A percentile compares a stretch with the other conserved stretches of the same genome.
Conservation (phyloP, 768 basidiomycete species). For the Hysterangium stoloniferum region DNA sequence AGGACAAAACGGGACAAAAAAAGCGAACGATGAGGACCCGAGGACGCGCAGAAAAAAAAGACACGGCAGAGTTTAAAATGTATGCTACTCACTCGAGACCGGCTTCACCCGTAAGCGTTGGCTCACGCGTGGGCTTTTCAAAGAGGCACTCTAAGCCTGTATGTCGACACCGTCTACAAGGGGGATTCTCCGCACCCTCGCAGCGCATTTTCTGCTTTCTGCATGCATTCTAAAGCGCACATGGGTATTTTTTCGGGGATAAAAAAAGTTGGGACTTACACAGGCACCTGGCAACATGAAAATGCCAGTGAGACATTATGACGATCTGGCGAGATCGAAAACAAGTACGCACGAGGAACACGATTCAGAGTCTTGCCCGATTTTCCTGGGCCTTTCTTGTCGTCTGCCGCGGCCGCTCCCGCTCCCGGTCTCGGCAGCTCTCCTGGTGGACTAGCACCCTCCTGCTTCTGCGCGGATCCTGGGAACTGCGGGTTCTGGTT, state of each 20-base stretch:
- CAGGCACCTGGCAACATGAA: conserved; percentile 66
- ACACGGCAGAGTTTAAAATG: background rate
- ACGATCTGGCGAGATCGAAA: conserved; percentile 14
- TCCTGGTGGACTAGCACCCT: conserved; percentile 28
- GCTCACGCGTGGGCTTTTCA: conserved; percentile 87
- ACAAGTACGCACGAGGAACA: conserved; percentile 64
- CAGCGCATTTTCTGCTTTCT: conserved; percentile 97
- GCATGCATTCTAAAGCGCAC: conserved; percentile 70
- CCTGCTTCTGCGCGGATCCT: conserved; percentile 48
- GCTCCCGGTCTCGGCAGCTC: conserved; percentile 31
- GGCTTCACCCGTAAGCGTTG: conserved; percentile 81
- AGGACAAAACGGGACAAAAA: conserved; percentile 16
- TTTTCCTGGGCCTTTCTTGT: conserved; percentile 60
- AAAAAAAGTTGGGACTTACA: conserved; percentile 37
- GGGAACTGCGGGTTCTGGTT: background rate
- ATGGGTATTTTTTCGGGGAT: conserved; percentile 11
- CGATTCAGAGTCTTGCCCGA: conserved; percentile 76
- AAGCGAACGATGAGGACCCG: background rate
- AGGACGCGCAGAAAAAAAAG: too few relatives aligned
- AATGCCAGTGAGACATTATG: conserved; percentile 14
- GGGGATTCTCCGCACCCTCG: conserved; percentile 92
- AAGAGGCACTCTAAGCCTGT: conserved; percentile 89
- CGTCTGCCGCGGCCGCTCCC: conserved; percentile 31
- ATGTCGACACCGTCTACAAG: conserved; percentile 89
- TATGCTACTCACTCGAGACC: conserved; percentile 66